Evolutionary conservation across 179 eudicot genomes (phyloP).

Genomic region (Monotropa hypopitys): DNA sequence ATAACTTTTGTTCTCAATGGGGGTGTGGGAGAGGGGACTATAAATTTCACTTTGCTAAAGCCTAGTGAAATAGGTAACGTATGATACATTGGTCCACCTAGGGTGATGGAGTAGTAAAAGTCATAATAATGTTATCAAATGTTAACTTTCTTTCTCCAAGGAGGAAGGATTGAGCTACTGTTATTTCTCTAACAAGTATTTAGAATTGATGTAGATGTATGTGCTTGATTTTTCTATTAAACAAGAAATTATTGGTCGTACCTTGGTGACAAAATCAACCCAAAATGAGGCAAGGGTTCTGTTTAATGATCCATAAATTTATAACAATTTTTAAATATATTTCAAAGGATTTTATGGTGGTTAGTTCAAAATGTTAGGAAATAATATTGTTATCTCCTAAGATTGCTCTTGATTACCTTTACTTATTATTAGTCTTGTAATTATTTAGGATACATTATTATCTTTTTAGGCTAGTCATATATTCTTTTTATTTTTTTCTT

Average conservation of each 20-base stretch:
- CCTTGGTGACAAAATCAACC: slow-evolving; percentile 8
- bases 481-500: no score
- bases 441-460: no score
- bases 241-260: neutral
- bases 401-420: no score
- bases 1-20: no score
- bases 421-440: no score
- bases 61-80: neutral
- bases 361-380: no score
- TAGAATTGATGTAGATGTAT: neutral
- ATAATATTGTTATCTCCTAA: no score
- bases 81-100: neutral
- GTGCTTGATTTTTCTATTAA: neutral
- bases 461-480: no score
- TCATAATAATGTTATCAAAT: neutral
- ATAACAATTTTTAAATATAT: no score
- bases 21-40: no score
- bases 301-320: slow-evolving; percentile 12
- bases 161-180: neutral
- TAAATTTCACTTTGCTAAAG: neutral
- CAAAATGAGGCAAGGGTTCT: no score
- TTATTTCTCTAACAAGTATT: neutral
- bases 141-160: neutral
- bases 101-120: neutral
- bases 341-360: no score